Evolutionary conservation across 2,329 filamentous ascomycete genomes (phyloP).

Genomic region (Beauveria varroae): DNA sequence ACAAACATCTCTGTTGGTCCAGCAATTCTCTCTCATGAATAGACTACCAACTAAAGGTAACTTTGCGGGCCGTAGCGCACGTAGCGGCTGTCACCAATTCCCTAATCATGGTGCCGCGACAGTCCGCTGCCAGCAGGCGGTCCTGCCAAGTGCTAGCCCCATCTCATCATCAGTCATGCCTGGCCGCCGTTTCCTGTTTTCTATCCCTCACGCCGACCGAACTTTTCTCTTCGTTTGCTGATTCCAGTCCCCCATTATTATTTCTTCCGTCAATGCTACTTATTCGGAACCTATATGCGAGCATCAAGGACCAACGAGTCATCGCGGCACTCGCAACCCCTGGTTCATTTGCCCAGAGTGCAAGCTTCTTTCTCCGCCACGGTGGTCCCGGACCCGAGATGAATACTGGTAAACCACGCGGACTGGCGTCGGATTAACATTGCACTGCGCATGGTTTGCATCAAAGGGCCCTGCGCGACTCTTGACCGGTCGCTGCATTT

Average conservation of each 20-base stretch:
- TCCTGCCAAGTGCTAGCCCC: too few relatives aligned
- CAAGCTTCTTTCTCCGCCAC: neutral
- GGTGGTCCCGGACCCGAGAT: neutral
- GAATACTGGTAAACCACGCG: neutral
- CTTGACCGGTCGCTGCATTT: slow-evolving; percentile 2
- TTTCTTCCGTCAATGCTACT: too few relatives aligned
- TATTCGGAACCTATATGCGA: too few relatives aligned
- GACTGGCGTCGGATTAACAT: slow-evolving; percentile 1
- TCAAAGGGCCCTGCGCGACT: neutral
- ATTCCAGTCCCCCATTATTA: too few relatives aligned
- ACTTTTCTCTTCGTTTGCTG: too few relatives aligned
- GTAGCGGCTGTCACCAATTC: neutral
- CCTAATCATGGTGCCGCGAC: neutral
- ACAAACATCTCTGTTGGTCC: too few relatives aligned
- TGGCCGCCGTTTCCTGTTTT: too few relatives aligned
- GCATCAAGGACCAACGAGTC: too few relatives aligned
- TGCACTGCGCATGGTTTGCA: neutral
- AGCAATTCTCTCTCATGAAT: too few relatives aligned
- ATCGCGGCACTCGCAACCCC: neutral
- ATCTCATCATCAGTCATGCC: too few relatives aligned
- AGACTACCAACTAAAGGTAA: neutral
- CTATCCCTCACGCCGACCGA: too few relatives aligned
- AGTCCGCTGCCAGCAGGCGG: neutral
- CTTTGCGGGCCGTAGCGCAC: neutral
- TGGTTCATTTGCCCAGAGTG: neutral